phyloP scores from a whole-genome alignment of 805 yeast genomes.

The Wickerhamomyces queroliae region DNA sequence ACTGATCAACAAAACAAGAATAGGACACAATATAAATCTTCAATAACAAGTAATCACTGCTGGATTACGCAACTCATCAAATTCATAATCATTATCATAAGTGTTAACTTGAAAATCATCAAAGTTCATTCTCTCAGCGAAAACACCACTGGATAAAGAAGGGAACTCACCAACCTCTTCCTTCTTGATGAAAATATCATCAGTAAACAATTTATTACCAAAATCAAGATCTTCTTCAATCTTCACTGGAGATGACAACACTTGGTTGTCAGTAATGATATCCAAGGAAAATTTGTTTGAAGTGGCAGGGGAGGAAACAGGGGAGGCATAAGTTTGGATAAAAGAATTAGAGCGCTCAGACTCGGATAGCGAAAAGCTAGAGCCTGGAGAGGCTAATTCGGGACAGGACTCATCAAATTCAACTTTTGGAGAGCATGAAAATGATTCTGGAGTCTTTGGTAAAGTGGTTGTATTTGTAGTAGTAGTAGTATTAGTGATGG shows the following conservation, averaged over 20 bases:
- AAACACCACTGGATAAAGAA: slow-evolving; percentile 1
- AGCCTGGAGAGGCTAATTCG: slow-evolving; percentile 9
- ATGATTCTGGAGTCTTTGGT: slow-evolving; percentile 25
- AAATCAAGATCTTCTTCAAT: neutral
- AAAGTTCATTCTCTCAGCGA: slow-evolving; percentile 9
- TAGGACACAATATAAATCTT: slow-evolving; percentile 4
- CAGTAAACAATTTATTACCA: neutral
- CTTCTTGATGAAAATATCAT: slow-evolving; percentile 10
- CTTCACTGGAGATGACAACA: neutral
- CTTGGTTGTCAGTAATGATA: slow-evolving; percentile 8
- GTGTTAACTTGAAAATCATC: slow-evolving; percentile 16
- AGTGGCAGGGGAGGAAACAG: slow-evolving; percentile 11
- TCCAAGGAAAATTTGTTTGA: slow-evolving; percentile 20
- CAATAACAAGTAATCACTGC: slow-evolving; percentile 29
- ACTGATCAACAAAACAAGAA: slow-evolving; percentile 2
- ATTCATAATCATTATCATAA: slow-evolving; percentile 27
- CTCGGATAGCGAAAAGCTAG: slow-evolving; percentile 7
- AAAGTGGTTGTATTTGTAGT: too few relatives aligned
- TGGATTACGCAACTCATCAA: slow-evolving; percentile 41
- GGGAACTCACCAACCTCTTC: slow-evolving; percentile 4
- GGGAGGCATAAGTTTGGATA: slow-evolving; percentile 4
- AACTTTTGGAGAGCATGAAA: slow-evolving; percentile 13
- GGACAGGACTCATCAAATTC: slow-evolving; percentile 10
- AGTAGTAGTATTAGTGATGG: too few relatives aligned
- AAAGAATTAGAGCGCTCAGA: neutral